Conservation (phyloP, 345 rosid genomes). For the Reutealis trisperma region DNA sequence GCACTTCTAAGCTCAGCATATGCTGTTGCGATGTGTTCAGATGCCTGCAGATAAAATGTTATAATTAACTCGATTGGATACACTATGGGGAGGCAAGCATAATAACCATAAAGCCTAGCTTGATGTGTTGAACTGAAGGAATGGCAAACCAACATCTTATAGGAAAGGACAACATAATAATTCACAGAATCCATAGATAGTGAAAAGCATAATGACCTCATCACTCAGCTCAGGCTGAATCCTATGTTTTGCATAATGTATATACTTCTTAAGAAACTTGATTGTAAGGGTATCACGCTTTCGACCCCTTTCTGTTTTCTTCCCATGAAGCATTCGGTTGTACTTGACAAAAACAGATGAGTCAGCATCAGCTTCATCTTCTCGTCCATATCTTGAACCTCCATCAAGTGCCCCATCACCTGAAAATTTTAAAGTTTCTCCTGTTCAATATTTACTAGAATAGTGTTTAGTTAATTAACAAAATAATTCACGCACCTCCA, state of each 20-base stretch:
- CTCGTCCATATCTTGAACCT: constrained; percentile 62
- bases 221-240: constrained; percentile 93
- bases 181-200: background rate
- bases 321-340: constrained; percentile 89
- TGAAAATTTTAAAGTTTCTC: constrained; percentile 27
- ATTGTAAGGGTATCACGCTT: constrained; percentile 79
- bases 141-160: background rate
- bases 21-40: constrained; percentile 85
- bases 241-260: constrained; percentile 97
- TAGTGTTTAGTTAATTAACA: background rate
- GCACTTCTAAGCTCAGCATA: constrained; percentile 91
- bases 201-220: constrained; percentile 52
- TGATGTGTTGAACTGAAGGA: background rate
- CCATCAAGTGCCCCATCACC: constrained; percentile 73
- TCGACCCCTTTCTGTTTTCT: constrained; percentile 62
- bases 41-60: constrained; percentile 56
- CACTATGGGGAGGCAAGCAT: constrained; percentile 3
- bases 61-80: constrained; percentile 18
- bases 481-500: constrained; percentile 55
- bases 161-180: background rate
- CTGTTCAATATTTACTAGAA: constrained; percentile 12
- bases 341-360: constrained; percentile 84
- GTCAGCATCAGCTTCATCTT: constrained; percentile 75
- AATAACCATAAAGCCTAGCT: background rate
- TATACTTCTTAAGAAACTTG: constrained; percentile 88